Percentiles rank a stretch among this genome's conserved stretches.
Conservation (phyloP, 2,329 filamentous ascomycete species). For the Colletotrichum caudatum region DNA sequence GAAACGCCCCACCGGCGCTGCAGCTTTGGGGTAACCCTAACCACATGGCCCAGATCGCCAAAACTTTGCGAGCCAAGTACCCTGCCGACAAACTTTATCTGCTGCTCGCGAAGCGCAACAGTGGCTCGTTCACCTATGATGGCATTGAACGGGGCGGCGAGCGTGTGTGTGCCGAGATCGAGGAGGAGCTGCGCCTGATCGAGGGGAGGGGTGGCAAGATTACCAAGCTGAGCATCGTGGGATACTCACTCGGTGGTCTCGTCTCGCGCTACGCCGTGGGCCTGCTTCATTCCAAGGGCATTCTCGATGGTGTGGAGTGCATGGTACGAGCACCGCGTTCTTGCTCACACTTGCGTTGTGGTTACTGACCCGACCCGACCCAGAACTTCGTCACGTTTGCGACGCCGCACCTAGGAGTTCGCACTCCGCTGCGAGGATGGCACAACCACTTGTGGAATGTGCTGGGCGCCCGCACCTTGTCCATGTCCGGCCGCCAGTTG, state of each 20-base stretch:
- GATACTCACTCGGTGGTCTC: conserved; percentile 90
- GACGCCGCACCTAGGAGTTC: conserved; percentile 83
- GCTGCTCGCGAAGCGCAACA: conserved; percentile 78
- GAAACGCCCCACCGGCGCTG: conserved; percentile 39
- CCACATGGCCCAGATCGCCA: conserved; percentile 77
- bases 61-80: conserved; percentile 71
- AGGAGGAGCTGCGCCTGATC: conserved; percentile 70
- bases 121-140: conserved; percentile 78
- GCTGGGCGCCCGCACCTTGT: conserved; percentile 84
- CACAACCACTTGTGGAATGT: conserved; percentile 81
- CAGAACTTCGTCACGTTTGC: conserved; percentile 95
- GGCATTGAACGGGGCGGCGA: conserved; percentile 77
- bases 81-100: conserved; percentile 75
- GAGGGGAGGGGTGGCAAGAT: conserved; percentile 76
- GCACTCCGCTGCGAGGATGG: conserved; percentile 75
- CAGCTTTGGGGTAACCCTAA: conserved; percentile 83
- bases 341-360: background rate
- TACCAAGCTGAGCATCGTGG: conserved; percentile 85
- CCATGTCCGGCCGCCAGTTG: conserved; percentile 85
- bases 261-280: conserved; percentile 89
- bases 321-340: conserved; percentile 64
- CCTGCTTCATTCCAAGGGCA: conserved; percentile 82
- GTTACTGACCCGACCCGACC: background rate
- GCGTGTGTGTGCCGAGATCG: conserved; percentile 75
- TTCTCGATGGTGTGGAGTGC: conserved; percentile 83